phyloP scores from a whole-genome alignment of 163 green algal genomes.

The Scenedesmus sp. region DNA sequence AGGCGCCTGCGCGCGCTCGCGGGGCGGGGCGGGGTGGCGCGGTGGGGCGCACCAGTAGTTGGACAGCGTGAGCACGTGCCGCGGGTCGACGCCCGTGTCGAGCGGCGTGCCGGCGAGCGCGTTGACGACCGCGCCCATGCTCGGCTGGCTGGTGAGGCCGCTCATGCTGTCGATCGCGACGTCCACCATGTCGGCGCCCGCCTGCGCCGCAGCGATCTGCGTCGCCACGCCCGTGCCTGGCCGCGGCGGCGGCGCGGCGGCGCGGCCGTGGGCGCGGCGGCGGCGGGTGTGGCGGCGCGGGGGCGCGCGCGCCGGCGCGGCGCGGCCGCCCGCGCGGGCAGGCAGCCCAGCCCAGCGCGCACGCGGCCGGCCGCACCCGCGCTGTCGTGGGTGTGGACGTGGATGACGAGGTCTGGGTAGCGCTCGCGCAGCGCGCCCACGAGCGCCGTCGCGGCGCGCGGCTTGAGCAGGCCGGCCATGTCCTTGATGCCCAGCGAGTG shows the following conservation, averaged over 20 bases:
- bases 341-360: too few relatives aligned
- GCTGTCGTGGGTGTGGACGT: constrained; percentile 96
- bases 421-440: constrained; percentile 76
- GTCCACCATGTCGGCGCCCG: constrained; percentile 93
- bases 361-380: constrained; percentile 73
- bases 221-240: constrained; percentile 46
- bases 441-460: constrained; percentile 83
- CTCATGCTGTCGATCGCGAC: constrained; percentile 42
- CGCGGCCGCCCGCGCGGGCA: too few relatives aligned
- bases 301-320: too few relatives aligned
- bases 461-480: constrained; percentile 92
- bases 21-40: not conserved
- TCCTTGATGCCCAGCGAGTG: constrained; percentile 94
- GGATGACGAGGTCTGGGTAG: constrained; percentile 87
- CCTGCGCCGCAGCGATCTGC: constrained; percentile 82
- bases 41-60: constrained; percentile 75
- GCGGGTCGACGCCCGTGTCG: constrained; percentile 88
- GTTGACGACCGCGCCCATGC: constrained; percentile 89
- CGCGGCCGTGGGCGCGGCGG: too few relatives aligned
- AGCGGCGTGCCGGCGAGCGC: constrained; percentile 77
- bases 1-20: too few relatives aligned
- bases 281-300: too few relatives aligned
- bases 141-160: constrained; percentile 74
- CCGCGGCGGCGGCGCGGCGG: too few relatives aligned
- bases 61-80: constrained; percentile 69